Evolutionary conservation across 2,329 filamentous ascomycete species (phyloP), one percentile per base, ranked within the genome.

Genomic region (Fonsecaea nubica): DNA sequence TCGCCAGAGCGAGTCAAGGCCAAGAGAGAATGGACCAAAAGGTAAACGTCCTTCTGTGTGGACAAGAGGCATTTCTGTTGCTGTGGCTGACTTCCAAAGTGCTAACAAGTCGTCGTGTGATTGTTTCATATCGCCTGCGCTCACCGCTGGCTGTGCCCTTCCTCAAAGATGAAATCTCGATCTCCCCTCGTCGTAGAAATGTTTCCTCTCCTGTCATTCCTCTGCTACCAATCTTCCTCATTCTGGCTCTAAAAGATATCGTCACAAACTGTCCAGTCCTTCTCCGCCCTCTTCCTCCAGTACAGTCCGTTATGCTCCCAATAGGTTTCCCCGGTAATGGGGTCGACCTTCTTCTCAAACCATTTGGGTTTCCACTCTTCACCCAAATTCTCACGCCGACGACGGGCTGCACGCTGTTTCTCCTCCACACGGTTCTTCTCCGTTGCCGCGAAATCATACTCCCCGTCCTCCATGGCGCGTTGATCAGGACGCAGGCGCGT

Each of bases 351-450:
- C 80, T 90, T 92, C 45, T 76, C 81, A 77, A 99, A 99, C 93
- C 94, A 99, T 55, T 90, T 88, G 0, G 95, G 92, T 48, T 80
- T 79, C 75, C 95, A 98, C 67, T 94, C 89, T 69, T 96, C 90
- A 3, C 95, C 95, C 2, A 80, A 85, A 35, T 85, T 85, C 79
- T 99, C 94, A 30, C 93, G 84, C 65, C 85, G 81, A 62, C 91
- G 82, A 68, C 95, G 83, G 65, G 90, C 89, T 9, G 89, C 88
- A 66, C 95, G 85, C 82, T 99, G 95, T 70, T 89, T 93, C 81
- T 97, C 91, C 79, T 99, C 95, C 0, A 99, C 87, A 1, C 95
- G 86, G 75, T 94, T 95, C 86, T 99, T 99, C 83, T 99, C 95
- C 4, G 86, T 87, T 0, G 94, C 95, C 1, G 95, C 95, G 66